Percentiles rank a stretch among this genome's conserved stretches.
phyloP scores from a whole-genome alignment of 2,329 filamentous ascomycete genomes.

The Trichoderma koningiopsis region DNA sequence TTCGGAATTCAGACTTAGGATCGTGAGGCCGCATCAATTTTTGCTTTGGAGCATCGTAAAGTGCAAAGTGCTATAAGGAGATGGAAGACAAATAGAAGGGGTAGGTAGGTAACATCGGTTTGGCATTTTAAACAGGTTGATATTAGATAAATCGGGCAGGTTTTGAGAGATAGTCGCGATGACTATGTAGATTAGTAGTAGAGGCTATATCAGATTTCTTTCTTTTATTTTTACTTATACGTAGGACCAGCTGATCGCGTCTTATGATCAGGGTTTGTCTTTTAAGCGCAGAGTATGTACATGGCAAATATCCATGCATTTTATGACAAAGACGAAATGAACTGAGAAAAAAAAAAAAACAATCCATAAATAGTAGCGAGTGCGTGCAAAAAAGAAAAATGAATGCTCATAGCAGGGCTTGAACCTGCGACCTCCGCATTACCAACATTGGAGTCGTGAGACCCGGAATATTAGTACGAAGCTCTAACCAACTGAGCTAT shows the following conservation, averaged over 20 bases:
- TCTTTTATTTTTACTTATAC: background rate
- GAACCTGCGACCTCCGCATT: conserved; percentile 17
- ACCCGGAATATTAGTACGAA: conserved; percentile 13
- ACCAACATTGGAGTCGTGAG: background rate
- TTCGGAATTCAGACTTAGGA: background rate
- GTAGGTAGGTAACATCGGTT: too few species aligned
- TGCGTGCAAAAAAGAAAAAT: background rate
- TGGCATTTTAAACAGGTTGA: background rate
- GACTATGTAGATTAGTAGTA: background rate
- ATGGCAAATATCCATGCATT: background rate
- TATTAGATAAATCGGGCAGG: background rate
- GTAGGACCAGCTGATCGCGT: background rate
- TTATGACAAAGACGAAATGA: background rate
- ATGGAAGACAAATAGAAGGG: background rate
- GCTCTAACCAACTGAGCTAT: conserved; percentile 19
- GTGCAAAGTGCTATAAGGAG: background rate
- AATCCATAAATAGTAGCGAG: background rate
- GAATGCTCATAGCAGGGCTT: conserved; percentile 9
- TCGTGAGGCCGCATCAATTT: background rate
- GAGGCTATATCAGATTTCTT: background rate
- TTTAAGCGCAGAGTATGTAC: background rate
- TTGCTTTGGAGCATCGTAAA: background rate
- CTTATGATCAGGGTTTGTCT: background rate
- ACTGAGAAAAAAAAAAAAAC: background rate
- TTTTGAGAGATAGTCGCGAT: background rate